Evolutionary conservation across 352 stramenopile genomes (phyloP).

Genomic region (Phytophthora pistaciae): DNA sequence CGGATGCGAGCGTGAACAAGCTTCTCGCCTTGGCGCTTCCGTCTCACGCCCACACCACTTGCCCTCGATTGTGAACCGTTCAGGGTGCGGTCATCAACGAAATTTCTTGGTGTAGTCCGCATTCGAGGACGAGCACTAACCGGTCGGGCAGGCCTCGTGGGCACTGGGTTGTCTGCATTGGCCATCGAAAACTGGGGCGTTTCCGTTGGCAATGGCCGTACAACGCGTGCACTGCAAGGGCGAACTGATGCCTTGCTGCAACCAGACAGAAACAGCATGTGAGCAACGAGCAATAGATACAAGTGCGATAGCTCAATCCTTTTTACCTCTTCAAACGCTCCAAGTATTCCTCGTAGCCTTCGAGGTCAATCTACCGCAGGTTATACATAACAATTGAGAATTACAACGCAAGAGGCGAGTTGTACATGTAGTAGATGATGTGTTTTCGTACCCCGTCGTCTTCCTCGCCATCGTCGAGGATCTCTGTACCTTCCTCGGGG

Average conservation of each 20-base stretch:
- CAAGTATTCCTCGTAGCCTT: conserved; percentile 71
- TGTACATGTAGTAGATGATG: background rate
- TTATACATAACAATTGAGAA: conserved; percentile 1
- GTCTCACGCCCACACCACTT: conserved; percentile 28
- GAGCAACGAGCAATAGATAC: background rate
- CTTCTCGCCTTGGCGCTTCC: conserved; percentile 49
- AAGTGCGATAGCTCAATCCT: background rate
- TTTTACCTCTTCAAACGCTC: conserved; percentile 54
- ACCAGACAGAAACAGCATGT: background rate
- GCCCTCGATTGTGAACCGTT: conserved; percentile 14
- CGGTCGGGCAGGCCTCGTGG: conserved; percentile 40
- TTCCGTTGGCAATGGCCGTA: conserved; percentile 53
- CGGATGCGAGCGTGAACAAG: conserved; percentile 53
- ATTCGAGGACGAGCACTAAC: conserved; percentile 53
- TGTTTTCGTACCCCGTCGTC: conserved; percentile 28
- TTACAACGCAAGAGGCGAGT: background rate
- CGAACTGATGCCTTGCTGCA: conserved; percentile 48
- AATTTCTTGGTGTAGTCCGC: conserved; percentile 18
- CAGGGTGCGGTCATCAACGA: background rate
- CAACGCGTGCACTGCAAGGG: conserved; percentile 46
- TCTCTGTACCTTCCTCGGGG: conserved; percentile 1
- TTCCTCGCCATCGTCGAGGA: conserved; percentile 13
- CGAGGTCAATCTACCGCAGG: conserved; percentile 58
- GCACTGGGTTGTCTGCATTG: conserved; percentile 46
- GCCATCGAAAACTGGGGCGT: conserved; percentile 68